Base-by-base conservation (phyloP, 2,329 filamentous ascomycete genomes). In the Penicillium sp. region DNA sequence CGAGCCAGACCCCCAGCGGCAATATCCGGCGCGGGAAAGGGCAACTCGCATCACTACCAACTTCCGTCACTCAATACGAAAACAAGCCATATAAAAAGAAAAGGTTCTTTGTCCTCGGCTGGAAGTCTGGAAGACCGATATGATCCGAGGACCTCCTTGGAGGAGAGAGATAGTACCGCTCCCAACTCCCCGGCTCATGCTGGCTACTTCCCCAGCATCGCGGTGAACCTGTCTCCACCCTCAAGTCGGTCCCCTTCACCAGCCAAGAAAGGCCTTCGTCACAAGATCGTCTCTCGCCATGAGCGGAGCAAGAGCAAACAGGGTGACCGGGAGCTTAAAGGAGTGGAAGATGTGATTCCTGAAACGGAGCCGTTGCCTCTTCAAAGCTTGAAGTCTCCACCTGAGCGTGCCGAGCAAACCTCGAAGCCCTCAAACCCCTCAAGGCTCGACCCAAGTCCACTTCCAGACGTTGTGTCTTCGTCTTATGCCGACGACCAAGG, bases 231-330 rank as follows among this genome's bases (percentile, higher is more conserved):
- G 7, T 87, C 86, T 3, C 80, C 83, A 1, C 73, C 78, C 3
- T 75, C 75, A 6, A 89, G 84, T 60, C 79, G 86, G 23, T 76
- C 80, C 1, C 74, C 75, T 2, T 89, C 87, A 6, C 86, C 86
- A 27, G 72, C 75, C 0, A 79, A 83, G 44, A 86, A 81, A 46
- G 78, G 81, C 0, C 61, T 72, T 25, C 60, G 66, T 4, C 66
- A 68, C n/a, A 62, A 76, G 10, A 71, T 72, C 28, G 68, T 61
- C 15, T 65, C 74, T 28, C 68, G 68, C 10, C 68, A 66, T 42
- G 69, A 68, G 46, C 63, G 65, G 41, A 68, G 60, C 60, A 62
- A 73, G 64, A 66, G 70, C 64, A 60, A 68, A 42, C 54, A 68
- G 13, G 65, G 67, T 20, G 61, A 68, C 71, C 63, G 68, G 44